A percentile compares a stretch with the other conserved stretches of the same genome.
These are phyloP conservation scores for Lepiota subincarnata DNA, from an alignment of 768 basidiomycete species.

Conservation along the genomic window DNA sequence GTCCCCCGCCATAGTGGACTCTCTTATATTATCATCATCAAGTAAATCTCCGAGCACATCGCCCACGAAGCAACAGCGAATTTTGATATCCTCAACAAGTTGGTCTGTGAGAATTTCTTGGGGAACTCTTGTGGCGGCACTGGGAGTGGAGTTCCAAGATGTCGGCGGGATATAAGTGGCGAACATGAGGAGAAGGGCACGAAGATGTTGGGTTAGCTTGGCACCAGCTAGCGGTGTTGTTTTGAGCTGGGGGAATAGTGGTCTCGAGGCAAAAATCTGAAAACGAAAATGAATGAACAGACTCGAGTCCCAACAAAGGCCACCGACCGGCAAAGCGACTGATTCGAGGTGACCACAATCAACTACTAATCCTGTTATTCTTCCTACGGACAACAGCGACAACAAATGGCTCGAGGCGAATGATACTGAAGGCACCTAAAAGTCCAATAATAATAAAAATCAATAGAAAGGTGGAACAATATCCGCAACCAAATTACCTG, in stretches of 20 bases:
- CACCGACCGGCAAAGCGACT: conserved; percentile 76
- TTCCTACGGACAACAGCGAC: conserved; percentile 78
- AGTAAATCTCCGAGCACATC: conserved; percentile 42
- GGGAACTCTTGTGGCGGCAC: conserved; percentile 68
- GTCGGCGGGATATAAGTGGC: conserved; percentile 82
- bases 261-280: conserved; percentile 90
- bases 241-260: conserved; percentile 75
- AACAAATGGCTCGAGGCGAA: conserved; percentile 89
- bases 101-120: conserved; percentile 74
- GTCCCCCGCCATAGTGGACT: conserved; percentile 26
- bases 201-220: conserved; percentile 74
- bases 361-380: conserved; percentile 89
- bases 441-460: background rate
- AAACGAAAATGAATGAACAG: background rate
- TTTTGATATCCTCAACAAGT: conserved; percentile 88
- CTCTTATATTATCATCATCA: conserved; percentile 19
- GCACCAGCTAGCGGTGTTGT: conserved; percentile 89
- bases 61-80: conserved; percentile 86
- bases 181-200: conserved; percentile 76
- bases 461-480: background rate
- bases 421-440: conserved; percentile 87
- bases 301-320: background rate
- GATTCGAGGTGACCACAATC: conserved; percentile 94
- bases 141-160: conserved; percentile 61
- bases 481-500: conserved; percentile 47